Evolutionary conservation across 805 yeast genomes (phyloP), one percentile per base, ranked within the genome.

Genomic region (Nakazawaea holstii): DNA sequence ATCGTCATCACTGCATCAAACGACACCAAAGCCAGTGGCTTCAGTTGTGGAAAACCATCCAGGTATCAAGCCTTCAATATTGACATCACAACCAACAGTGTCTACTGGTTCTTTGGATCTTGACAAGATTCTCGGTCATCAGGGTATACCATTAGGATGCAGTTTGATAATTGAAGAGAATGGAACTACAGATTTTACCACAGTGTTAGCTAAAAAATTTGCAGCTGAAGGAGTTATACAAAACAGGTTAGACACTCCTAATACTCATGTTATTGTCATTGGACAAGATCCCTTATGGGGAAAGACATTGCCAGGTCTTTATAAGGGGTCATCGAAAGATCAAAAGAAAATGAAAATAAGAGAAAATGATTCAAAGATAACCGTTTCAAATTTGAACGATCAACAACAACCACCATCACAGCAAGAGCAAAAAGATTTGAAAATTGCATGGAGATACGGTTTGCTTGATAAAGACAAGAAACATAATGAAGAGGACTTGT

Each of bases 391-490:
- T 58, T 59, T 84, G 56, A 64, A 79, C 2, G 77, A 75, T 51
- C 59, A 61, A 20, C 53, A 47, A 51, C 57, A 27, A 33, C 51
- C 17, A 45, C 54, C 24, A 55, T 60, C 38, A 20, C 48, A 45
- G 13, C n/a, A 39, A 55, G 62, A 10, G 35, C 50, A 50, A 39
- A 60, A 66, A 6, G 87, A 84, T 53, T 68, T 91, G 74, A 87
- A 83, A 59, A 91, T 91, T 55, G 97, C 98, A 1, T 91, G 98
- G 98, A 77, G 97, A 57, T 91, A 91, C 59, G 94, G 92, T 0
- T 56, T 75, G 43, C 65, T 71, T 46, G 70, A 69, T 24, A 68
- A 69, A 43, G 66, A 64, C 39, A 39, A 53, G 48, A 55, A 58
- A 45, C 61, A 53, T 54, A 58, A 49, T 40, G 45, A 45, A 6